These are phyloP conservation scores for Solanum lycopersicoides DNA, from an alignment of 257 asterid species.

Conservation along the genomic window DNA sequence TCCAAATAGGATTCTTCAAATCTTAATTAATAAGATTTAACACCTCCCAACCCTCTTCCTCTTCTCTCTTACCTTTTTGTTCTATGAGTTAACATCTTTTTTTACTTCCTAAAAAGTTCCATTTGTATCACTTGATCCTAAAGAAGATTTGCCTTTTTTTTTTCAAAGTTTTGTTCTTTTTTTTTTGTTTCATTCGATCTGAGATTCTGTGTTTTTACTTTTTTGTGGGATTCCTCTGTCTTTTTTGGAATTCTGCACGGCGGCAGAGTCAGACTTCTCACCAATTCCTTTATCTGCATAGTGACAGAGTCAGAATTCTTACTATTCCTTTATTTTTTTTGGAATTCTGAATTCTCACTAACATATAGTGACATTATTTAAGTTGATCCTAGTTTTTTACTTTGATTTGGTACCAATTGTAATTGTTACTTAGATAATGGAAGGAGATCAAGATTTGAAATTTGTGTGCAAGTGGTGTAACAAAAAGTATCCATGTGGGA, in stretches of 20 bases:
- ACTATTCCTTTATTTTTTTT: neutral
- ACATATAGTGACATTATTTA: neutral
- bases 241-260: neutral
- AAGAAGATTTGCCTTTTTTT: neutral
- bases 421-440: conserved; percentile 14
- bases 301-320: too few species aligned
- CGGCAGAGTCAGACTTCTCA: too few species aligned
- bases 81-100: neutral
- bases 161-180: neutral
- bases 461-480: conserved; percentile 64
- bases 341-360: neutral
- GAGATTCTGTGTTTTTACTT: neutral
- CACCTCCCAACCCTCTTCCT: neutral
- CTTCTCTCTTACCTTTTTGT: neutral
- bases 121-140: neutral
- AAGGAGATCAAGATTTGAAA: conserved; percentile 37
- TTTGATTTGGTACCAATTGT: neutral
- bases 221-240: neutral
- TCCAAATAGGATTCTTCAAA: neutral
- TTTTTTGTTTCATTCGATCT: neutral
- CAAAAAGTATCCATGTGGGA: conserved; percentile 71
- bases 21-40: neutral
- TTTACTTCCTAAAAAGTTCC: neutral
- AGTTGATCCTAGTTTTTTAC: neutral
- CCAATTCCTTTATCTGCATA: too few species aligned